Base-by-base conservation (phyloP, 345 rosid genomes). In the Arabidopsis arenosa region DNA sequence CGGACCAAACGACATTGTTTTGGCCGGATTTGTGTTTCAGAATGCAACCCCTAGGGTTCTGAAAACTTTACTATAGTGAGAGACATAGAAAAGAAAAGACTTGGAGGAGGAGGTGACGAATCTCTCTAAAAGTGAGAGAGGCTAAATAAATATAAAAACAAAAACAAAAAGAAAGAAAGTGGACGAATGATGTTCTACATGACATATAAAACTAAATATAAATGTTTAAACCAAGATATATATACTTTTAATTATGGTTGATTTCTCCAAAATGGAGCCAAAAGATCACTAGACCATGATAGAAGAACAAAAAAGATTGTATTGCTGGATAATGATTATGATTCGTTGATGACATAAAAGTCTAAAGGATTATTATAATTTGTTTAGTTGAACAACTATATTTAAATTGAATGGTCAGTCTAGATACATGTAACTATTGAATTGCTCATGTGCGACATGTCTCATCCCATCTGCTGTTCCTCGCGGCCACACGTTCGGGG, bases 401-500 rank as follows among this genome's bases (percentile, higher is more conserved):
- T 28, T 47, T 26, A 13, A 60, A 15, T 15, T 28, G 2, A 26
- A 49, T 39, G 37, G 18, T 15, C 39, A 72, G 76, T 62, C 68
- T 23, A 51, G 76, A 72, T 72, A 26, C 76, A 72, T 72, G 68
- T 62, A 72, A 61, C 45, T 33, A 47, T 39, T 15, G 68, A 39
- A 60, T 51, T 26, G 35, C 13, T 62, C 74, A 75, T 68, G 70
- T 75, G 79, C 56, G 48, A 52, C 69, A 41, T 75, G 75, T 75
- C 74, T 7, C 55, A 62, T 68, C 74, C 39, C 55, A 75, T 61
- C 68, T 68, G 74, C 21, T 59, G 37, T 52, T 68, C 57, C 63
- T 75, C 44, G 28, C 39, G 60, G 69, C 70, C 75, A 62, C 79
- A 75, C 79, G 79, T 75, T 68, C 32, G 41, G 39, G 35, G 18